Percentiles rank a stretch among this genome's conserved stretches.
Conservation (phyloP, 768 basidiomycete species). For the Russula olivacea region DNA sequence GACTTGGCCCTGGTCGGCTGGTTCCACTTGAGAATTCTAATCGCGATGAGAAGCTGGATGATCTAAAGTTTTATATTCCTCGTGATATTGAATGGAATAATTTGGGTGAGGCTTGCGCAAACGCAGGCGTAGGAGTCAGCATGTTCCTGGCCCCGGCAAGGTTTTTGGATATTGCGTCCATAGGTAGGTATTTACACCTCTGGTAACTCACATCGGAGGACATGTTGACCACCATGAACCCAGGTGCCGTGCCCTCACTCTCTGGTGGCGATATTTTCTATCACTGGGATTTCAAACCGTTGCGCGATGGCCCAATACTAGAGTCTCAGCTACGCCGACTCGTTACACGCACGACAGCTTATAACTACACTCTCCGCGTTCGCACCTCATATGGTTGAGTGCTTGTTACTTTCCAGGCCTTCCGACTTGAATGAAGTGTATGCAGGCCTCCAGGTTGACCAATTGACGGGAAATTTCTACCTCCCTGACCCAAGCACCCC, state of each 20-base stretch:
- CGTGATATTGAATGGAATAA: conserved; percentile 76
- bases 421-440: not conserved
- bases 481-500: conserved; percentile 64
- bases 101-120: conserved; percentile 82
- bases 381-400: conserved; percentile 75
- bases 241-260: conserved; percentile 58
- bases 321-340: conserved; percentile 73
- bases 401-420: conserved; percentile 10
- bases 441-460: conserved; percentile 56
- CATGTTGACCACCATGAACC: conserved; percentile 1
- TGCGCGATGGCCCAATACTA: conserved; percentile 57
- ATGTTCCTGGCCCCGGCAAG: conserved; percentile 78
- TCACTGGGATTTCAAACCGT: conserved; percentile 80
- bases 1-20: conserved; percentile 67
- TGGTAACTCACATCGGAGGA: not conserved
- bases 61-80: conserved; percentile 70
- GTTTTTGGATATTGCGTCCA: conserved; percentile 81
- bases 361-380: conserved; percentile 73
- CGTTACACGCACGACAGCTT: conserved; percentile 63
- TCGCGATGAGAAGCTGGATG: conserved; percentile 80
- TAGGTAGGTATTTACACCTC: conserved; percentile 45
- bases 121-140: conserved; percentile 85
- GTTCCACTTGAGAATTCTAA: conserved; percentile 54
- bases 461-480: conserved; percentile 70
- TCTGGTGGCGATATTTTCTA: conserved; percentile 92